Evolutionary conservation across 371 early-diverging fungal genomes (phyloP).

Genomic region (Actinomucor elegans): DNA sequence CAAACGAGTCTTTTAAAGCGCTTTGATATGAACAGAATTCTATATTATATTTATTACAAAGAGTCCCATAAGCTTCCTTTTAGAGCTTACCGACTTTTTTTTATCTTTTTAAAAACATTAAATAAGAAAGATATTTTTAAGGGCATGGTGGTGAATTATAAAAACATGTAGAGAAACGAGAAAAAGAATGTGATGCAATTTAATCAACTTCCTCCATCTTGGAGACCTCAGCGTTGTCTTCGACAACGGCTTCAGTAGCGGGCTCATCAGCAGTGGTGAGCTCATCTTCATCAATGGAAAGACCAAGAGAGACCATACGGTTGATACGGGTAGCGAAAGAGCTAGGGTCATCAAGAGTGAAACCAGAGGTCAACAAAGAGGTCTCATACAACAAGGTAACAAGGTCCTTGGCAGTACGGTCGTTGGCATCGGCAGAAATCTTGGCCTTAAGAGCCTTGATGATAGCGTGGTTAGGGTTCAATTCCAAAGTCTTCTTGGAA

Average conservation of each 20-base stretch:
- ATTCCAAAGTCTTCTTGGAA: conserved; percentile 97
- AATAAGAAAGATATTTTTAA: conserved; percentile 1
- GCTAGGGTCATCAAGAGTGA: conserved; percentile 94
- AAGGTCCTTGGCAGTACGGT: conserved; percentile 96
- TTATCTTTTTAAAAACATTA: neutral
- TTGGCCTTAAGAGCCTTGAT: conserved; percentile 89
- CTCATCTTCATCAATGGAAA: conserved; percentile 86
- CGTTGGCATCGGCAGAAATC: conserved; percentile 89
- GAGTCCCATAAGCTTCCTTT: conserved; percentile 3
- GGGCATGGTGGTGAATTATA: too few relatives aligned
- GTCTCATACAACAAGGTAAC: conserved; percentile 94
- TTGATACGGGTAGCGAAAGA: conserved; percentile 94
- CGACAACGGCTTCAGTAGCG: conserved; percentile 50
- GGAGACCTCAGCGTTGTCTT: conserved; percentile 74
- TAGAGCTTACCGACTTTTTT: neutral
- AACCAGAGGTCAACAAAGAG: conserved; percentile 94
- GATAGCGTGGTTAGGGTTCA: conserved; percentile 95
- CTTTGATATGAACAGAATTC: neutral
- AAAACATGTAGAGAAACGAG: conserved; percentile 5
- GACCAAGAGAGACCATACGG: conserved; percentile 98
- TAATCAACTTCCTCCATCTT: conserved; percentile 98
- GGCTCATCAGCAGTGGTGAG: conserved; percentile 50
- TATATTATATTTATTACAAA: conserved; percentile 9
- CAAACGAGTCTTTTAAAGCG: too few relatives aligned
- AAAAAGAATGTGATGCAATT: conserved; percentile 22